Conservation (phyloP, 768 basidiomycete genomes). For the Suillus cothurnatus region DNA sequence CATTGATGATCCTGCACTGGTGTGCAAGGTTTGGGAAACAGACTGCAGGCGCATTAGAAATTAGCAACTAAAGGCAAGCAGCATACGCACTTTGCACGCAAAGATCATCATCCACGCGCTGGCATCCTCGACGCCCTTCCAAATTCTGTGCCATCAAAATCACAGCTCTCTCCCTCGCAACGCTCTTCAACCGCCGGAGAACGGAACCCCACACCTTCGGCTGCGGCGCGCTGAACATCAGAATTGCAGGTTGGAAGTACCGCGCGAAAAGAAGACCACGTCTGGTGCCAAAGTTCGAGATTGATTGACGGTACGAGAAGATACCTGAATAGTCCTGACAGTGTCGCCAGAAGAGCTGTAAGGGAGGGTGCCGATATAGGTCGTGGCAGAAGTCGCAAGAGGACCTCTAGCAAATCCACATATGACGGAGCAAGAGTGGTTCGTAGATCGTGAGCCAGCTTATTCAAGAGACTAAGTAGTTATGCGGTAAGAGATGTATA, state of each 20-base stretch:
- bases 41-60: slow-evolving; percentile 46
- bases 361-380: slow-evolving; percentile 62
- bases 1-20: slow-evolving; percentile 66
- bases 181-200: slow-evolving; percentile 68
- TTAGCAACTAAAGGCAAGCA: background rate
- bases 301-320: slow-evolving; percentile 67
- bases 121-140: slow-evolving; percentile 57
- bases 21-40: slow-evolving; percentile 83
- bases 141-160: slow-evolving; percentile 53
- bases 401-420: slow-evolving; percentile 50
- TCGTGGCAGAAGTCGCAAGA: slow-evolving; percentile 59
- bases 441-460: slow-evolving; percentile 79
- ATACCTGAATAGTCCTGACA: slow-evolving; percentile 71
- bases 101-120: slow-evolving; percentile 75
- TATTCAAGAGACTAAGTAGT: slow-evolving; percentile 66
- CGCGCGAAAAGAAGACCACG: slow-evolving; percentile 57
- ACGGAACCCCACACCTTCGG: slow-evolving; percentile 90
- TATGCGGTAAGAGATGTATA: slow-evolving; percentile 14
- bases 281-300: slow-evolving; percentile 52
- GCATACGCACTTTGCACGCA: slow-evolving; percentile 67
- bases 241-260: slow-evolving; percentile 61
- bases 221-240: slow-evolving; percentile 75
- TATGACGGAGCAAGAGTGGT: slow-evolving; percentile 71
- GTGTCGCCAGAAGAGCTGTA: slow-evolving; percentile 64
- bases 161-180: slow-evolving; percentile 58